Base-by-base conservation (phyloP, 78 protist species). In the Dictyostelium purpureum region DNA sequence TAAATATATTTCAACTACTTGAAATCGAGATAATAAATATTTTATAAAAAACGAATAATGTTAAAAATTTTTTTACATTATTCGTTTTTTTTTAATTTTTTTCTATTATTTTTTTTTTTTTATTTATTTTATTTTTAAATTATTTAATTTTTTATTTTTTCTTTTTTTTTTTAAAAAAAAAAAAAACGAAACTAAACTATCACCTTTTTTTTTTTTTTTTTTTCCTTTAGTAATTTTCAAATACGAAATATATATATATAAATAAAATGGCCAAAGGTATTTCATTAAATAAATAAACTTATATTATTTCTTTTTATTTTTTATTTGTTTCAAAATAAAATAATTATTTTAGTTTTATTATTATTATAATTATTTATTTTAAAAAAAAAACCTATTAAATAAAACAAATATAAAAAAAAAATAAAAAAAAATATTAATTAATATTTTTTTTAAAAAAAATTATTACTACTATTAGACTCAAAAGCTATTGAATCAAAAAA, bases 221-320 rank as follows among this genome's bases (percentile, higher is more conserved):
- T 45, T 45, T 6, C 35, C 40, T 14, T n/a, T n/a, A n/a, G n/a
- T n/a, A n/a, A n/a, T n/a, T n/a, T n/a, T 2, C 59, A 71, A 70
- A 42, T 24, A 42, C 11, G 11, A 70, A 6, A 35, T 26, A 71
- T 45, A 71, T 57, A 57, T 4, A 12, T 2, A 57, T 26, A 66
- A 28, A 66, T 21, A 71, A 71, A 71, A 71, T 71, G 78, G 42
- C 78, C 38, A 71, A 71, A 71, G 78, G 78, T 71, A n/a, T n/a
- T n/a, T n/a, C n/a, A n/a, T n/a, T n/a, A n/a, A n/a, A n/a, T n/a
- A n/a, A n/a, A n/a, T n/a, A 71, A 0, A 43, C 1, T 71, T 35
- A 19, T 4, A 43, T n/a, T n/a, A n/a, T n/a, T n/a, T n/a, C n/a
- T n/a, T n/a, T n/a, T n/a, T n/a, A n/a, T n/a, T n/a, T n/a, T 18